These are phyloP conservation scores for Colletotrichum spinosum DNA, from an alignment of 2,329 filamentous ascomycete genomes.

Conservation along the genomic window DNA sequence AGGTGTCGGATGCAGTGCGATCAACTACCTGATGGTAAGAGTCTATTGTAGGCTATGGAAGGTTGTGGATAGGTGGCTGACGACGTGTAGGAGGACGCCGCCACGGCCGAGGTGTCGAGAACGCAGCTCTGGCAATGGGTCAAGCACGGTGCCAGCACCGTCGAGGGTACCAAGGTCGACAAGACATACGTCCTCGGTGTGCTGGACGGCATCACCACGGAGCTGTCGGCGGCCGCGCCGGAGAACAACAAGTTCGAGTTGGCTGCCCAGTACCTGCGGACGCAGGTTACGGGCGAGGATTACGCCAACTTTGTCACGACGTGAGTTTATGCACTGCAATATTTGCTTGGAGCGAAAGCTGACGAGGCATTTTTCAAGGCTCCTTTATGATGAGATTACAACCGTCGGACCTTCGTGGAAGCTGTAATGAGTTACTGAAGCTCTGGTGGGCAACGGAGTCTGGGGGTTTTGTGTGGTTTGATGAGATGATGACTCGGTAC, in stretches of 20 bases:
- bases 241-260: constrained; percentile 38
- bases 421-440: not conserved
- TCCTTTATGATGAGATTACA: constrained; percentile 28
- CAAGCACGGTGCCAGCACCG: constrained; percentile 72
- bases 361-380: not conserved
- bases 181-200: constrained; percentile 84
- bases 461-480: no score
- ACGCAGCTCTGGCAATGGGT: constrained; percentile 92
- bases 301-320: constrained; percentile 34
- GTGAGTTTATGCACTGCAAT: constrained; percentile 6
- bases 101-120: constrained; percentile 88
- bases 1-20: constrained; percentile 89
- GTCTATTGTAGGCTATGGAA: not conserved
- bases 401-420: constrained; percentile 4
- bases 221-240: constrained; percentile 26
- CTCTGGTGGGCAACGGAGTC: no score
- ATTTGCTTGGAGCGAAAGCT: not conserved
- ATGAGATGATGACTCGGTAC: no score
- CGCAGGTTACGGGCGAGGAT: constrained; percentile 32
- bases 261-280: constrained; percentile 27
- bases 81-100: constrained; percentile 75
- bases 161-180: constrained; percentile 85
- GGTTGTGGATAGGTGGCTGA: not conserved
- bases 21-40: constrained; percentile 83
- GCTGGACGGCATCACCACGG: constrained; percentile 67